These are phyloP conservation scores for Penicillium vulpinum DNA, from an alignment of 2,329 filamentous ascomycete species.

Conservation along the genomic window DNA sequence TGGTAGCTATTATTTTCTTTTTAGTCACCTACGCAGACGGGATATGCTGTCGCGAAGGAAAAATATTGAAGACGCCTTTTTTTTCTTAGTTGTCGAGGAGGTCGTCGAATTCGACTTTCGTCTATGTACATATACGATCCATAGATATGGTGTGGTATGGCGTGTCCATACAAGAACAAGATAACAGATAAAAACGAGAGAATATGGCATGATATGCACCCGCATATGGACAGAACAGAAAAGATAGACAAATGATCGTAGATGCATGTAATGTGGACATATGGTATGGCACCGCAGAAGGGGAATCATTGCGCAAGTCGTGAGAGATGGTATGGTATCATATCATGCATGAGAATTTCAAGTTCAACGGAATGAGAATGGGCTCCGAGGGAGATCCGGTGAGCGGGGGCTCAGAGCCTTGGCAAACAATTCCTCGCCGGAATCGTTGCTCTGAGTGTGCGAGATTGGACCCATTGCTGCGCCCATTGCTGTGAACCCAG, in stretches of 20 bases:
- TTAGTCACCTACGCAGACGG: background rate
- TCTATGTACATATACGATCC: constrained; percentile 22
- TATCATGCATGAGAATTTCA: constrained; percentile 6
- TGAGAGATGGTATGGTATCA: constrained; percentile 9
- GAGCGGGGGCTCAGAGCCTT: constrained; percentile 82
- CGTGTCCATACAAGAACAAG: constrained; percentile 6
- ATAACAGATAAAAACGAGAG: constrained; percentile 10
- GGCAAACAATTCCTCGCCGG: constrained; percentile 81
- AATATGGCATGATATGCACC: constrained; percentile 5
- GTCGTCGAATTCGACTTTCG: background rate
- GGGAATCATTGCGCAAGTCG: constrained; percentile 28
- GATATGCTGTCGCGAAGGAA: background rate
- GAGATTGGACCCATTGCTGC: constrained; percentile 34
- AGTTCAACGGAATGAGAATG: constrained; percentile 63
- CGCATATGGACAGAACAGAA: background rate
- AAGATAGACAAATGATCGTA: constrained; percentile 5
- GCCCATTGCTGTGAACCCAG: constrained; percentile 22
- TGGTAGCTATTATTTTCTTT: background rate
- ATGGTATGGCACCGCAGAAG: constrained; percentile 18
- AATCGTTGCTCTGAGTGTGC: constrained; percentile 47
- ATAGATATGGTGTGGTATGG: constrained; percentile 10
- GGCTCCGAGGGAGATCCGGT: constrained; percentile 81
- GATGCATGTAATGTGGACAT: constrained; percentile 13
- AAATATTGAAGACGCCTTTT: background rate
- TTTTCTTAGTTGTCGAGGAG: background rate